A percentile compares a stretch with the other conserved stretches of the same genome.
phyloP scores from a whole-genome alignment of 176 grass and related monocot genomes.

The Phragmites australis region DNA sequence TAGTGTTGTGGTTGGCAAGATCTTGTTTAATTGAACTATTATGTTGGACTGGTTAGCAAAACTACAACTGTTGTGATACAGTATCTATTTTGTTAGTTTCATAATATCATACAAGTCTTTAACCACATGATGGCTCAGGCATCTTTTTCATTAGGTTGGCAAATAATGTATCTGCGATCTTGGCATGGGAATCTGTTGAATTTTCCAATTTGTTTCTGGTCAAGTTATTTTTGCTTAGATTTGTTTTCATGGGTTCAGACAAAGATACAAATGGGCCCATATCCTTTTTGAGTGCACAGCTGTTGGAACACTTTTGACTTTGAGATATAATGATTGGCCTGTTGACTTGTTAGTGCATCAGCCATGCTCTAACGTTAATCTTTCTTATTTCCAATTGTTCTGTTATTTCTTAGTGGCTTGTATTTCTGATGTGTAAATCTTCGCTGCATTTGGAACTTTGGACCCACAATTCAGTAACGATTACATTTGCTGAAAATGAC shows the following conservation, averaged over 20 bases:
- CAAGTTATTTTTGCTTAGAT: background rate
- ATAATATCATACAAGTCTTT: background rate
- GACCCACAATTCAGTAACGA: background rate
- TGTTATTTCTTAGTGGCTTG: background rate
- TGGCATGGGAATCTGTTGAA: background rate
- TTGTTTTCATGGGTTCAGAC: background rate
- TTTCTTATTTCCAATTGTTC: background rate
- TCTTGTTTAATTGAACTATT: background rate
- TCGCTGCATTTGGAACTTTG: background rate
- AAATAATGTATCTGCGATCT: background rate
- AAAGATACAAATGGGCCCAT: background rate
- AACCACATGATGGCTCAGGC: background rate
- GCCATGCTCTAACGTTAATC: background rate
- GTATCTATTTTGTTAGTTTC: background rate
- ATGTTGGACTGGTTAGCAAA: background rate
- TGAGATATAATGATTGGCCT: background rate
- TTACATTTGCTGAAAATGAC: background rate
- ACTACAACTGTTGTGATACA: background rate
- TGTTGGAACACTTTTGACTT: background rate
- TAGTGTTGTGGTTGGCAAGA: background rate
- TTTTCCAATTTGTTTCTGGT: background rate
- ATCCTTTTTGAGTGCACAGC: background rate
- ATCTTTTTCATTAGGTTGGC: background rate
- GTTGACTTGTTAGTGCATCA: background rate
- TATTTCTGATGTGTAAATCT: background rate